Evolutionary conservation across 164 flowering plant species (phyloP), one percentile per base, ranked within the genome.

Genomic region (Annona squamosa): DNA sequence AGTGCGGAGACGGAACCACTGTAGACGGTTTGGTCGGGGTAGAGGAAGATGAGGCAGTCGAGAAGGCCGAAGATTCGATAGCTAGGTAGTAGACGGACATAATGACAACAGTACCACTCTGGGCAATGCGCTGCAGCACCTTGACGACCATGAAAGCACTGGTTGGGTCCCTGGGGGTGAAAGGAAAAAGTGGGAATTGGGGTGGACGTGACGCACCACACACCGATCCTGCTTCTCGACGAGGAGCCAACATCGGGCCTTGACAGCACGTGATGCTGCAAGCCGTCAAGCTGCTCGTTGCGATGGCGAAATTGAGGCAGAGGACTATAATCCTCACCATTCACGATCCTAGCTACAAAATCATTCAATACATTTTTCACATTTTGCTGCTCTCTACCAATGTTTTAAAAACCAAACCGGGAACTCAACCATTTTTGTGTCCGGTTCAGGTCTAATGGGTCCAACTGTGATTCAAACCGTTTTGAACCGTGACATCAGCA

Each of bases 191-290:
- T 94, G 0, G 91, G 97, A 0, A 91, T 94, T 17, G 99, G 94
- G 0, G 88, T 90, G 5, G 99, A 92, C n/a, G 78, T 94, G 76
- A 90, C 92, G 66, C 90, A 90, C 57, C 91, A 94, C 69, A 97
- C 97, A 0, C 79, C 88, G 1, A 84, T 94, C 74, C 73, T 94
- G 17, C 82, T 94, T 42, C 86, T 94, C 0, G 97, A 94, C 71
- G 99, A 94, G 73, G 99, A 94, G 73, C 99, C 99, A 16, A 94
- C 99, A 71, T 91, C 99, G 42, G 98, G 99, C 2, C 87, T 94
- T 2, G 99, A 94, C 67, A 91, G 97, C 83, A 76, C 84, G 9
- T 91, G 0, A 95, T 97, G 0, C 84, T 90, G 62, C 97, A 89
- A 68, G 97, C 92, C 48, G 83, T 90, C 1, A 91, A 91, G 80